Percentiles rank a stretch among this genome's conserved stretches.
phyloP scores from a whole-genome alignment of 768 basidiomycete genomes.

The Rhizopogon rudus region DNA sequence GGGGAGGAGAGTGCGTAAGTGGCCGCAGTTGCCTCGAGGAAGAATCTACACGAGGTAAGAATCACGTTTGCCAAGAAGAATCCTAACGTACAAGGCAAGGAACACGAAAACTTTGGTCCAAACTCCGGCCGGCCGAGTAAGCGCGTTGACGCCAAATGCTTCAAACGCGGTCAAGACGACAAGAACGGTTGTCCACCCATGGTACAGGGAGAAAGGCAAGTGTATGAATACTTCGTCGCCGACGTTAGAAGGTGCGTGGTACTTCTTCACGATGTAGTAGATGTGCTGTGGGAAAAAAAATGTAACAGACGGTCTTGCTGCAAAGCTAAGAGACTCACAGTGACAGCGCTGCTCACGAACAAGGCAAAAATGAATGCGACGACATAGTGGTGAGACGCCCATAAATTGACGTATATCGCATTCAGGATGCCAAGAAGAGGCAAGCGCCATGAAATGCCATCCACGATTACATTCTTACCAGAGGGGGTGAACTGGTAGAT shows the following conservation, averaged over 20 bases:
- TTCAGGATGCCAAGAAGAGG: constrained; percentile 85
- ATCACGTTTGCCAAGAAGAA: constrained; percentile 5
- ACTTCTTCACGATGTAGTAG: constrained; percentile 93
- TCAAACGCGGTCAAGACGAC: constrained; percentile 81
- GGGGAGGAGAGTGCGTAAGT: constrained; percentile 89
- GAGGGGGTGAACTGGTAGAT: constrained; percentile 82
- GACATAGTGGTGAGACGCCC: constrained; percentile 73
- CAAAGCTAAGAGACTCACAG: constrained; percentile 24
- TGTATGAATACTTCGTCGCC: constrained; percentile 88
- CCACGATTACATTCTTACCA: constrained; percentile 77
- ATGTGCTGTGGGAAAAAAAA: constrained; percentile 55
- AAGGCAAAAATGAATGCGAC: constrained; percentile 84
- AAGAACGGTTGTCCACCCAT: constrained; percentile 87
- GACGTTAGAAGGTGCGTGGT: constrained; percentile 56
- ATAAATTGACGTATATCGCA: constrained; percentile 84
- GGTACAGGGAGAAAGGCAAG: constrained; percentile 94
- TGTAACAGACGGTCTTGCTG: constrained; percentile 36
- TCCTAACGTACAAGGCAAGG: constrained; percentile 65
- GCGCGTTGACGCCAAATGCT: constrained; percentile 81
- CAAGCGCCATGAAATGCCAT: constrained; percentile 90
- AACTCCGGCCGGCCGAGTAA: constrained; percentile 59
- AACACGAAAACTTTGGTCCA: constrained; percentile 97
- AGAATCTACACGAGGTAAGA: constrained; percentile 49
- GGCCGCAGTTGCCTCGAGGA: constrained; percentile 89
- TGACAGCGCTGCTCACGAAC: constrained; percentile 74